These are phyloP conservation scores for Lipomyces sp. DNA, from an alignment of 805 yeast species.

Conservation along the genomic window DNA sequence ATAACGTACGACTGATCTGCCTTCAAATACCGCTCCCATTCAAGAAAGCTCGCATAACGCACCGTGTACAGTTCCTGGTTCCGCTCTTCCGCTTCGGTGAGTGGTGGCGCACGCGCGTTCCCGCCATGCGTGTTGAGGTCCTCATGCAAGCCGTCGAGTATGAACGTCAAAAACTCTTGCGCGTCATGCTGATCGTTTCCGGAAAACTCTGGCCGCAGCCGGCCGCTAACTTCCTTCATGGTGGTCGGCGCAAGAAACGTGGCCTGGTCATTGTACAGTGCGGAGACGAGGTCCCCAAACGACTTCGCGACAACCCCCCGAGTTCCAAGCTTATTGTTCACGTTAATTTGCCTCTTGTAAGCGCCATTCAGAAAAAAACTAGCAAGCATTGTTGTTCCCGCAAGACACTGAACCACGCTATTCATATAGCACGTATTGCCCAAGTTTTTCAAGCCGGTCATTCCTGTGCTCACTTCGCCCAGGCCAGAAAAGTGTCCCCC, in stretches of 20 bases:
- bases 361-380: slow-evolving; percentile 58
- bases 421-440: slow-evolving; percentile 95
- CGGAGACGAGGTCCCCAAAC: slow-evolving; percentile 56
- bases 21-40: slow-evolving; percentile 85
- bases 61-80: slow-evolving; percentile 69
- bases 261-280: slow-evolving; percentile 51
- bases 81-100: slow-evolving; percentile 68
- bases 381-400: slow-evolving; percentile 66
- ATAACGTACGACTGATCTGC: slow-evolving; percentile 77
- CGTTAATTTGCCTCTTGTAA: slow-evolving; percentile 66
- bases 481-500: slow-evolving; percentile 18
- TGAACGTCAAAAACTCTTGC: slow-evolving; percentile 71
- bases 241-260: slow-evolving; percentile 55
- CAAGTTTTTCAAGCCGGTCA: slow-evolving; percentile 72
- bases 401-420: slow-evolving; percentile 79
- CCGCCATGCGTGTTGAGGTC: slow-evolving; percentile 69
- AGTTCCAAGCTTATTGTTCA: slow-evolving; percentile 71
- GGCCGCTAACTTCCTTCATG: slow-evolving; percentile 67
- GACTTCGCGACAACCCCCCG: slow-evolving; percentile 71
- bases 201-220: slow-evolving; percentile 60
- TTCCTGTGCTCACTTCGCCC: slow-evolving; percentile 30
- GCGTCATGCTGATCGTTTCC: slow-evolving; percentile 80
- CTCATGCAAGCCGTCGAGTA: slow-evolving; percentile 76
- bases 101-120: slow-evolving; percentile 52
- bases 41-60: slow-evolving; percentile 78